Evolutionary conservation across 768 basidiomycete genomes (phyloP).

Genomic region (Paxillus ammoniavirescens): DNA sequence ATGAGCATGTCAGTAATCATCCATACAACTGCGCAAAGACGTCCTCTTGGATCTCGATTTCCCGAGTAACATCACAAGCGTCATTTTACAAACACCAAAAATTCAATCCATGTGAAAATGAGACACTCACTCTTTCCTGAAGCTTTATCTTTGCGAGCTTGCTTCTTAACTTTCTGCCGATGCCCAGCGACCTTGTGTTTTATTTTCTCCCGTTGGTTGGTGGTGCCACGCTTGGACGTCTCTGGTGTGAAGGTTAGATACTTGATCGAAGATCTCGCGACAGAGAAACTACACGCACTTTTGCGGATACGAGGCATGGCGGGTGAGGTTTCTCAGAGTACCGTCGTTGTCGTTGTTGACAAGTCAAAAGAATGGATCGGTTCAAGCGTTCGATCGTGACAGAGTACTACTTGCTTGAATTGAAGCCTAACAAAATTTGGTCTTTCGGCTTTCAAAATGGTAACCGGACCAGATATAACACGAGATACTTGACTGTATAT

Average conservation of each 20-base stretch:
- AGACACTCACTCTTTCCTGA: constrained; percentile 77
- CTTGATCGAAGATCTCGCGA: background rate
- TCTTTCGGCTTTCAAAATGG: background rate
- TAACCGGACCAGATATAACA: background rate
- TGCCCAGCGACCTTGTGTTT: constrained; percentile 75
- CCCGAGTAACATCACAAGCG: too few relatives aligned
- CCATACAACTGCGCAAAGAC: background rate
- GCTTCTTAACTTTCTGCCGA: constrained; percentile 71
- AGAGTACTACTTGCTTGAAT: too few relatives aligned
- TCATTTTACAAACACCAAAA: too few relatives aligned
- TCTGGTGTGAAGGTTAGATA: constrained; percentile 42
- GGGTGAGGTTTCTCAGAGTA: background rate
- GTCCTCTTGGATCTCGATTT: too few relatives aligned
- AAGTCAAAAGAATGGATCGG: background rate
- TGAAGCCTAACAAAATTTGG: background rate
- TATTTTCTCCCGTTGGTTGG: constrained; percentile 69
- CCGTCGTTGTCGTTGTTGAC: background rate
- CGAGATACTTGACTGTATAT: too few relatives aligned
- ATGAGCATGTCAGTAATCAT: background rate
- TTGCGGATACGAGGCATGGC: constrained; percentile 69
- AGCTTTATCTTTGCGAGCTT: constrained; percentile 67
- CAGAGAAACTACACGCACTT: constrained; percentile 40
- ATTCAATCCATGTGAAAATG: background rate
- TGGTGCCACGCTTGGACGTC: constrained; percentile 80
- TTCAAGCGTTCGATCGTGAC: background rate